These are phyloP conservation scores for Lineolata rhizophorae DNA, from an alignment of 495 filamentous ascomycete species.

Conservation along the genomic window DNA sequence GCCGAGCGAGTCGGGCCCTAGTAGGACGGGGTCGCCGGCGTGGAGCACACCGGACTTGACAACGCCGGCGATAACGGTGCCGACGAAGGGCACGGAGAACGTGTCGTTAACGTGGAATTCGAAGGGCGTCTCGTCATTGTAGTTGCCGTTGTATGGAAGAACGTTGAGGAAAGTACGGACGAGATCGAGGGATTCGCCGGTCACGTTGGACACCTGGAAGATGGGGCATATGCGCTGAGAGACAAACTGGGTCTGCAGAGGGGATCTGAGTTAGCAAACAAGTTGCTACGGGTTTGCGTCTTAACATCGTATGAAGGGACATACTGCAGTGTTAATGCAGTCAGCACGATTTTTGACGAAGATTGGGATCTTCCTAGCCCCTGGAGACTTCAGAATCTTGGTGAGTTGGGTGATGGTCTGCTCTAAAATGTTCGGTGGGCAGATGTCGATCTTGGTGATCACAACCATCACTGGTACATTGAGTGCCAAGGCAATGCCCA, in stretches of 20 bases:
- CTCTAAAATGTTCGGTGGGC: constrained; percentile 83
- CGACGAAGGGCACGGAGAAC: constrained; percentile 95
- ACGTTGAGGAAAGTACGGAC: constrained; percentile 90
- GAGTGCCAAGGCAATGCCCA: constrained; percentile 82
- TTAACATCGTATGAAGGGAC: no score
- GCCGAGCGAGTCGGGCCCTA: constrained; percentile 81
- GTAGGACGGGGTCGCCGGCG: constrained; percentile 67
- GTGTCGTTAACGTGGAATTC: constrained; percentile 96
- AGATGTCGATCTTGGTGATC: constrained; percentile 97
- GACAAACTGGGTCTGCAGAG: constrained; percentile 72
- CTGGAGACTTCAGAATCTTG: constrained; percentile 81
- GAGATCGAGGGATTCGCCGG: constrained; percentile 58
- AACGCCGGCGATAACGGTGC: constrained; percentile 87
- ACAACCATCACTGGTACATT: constrained; percentile 98
- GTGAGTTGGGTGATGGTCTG: constrained; percentile 84
- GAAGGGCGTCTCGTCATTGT: constrained; percentile 69
- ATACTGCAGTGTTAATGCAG: constrained; percentile 66
- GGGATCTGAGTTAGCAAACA: not conserved
- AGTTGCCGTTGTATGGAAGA: constrained; percentile 83
- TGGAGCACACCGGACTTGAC: constrained; percentile 78
- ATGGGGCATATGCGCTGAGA: constrained; percentile 89
- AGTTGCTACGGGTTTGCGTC: not conserved
- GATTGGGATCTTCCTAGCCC: constrained; percentile 90
- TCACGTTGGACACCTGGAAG: constrained; percentile 96
- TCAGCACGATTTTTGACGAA: constrained; percentile 84